phyloP scores from a whole-genome alignment of 2,329 filamentous ascomycete species.

The Curvularia spicifera region DNA sequence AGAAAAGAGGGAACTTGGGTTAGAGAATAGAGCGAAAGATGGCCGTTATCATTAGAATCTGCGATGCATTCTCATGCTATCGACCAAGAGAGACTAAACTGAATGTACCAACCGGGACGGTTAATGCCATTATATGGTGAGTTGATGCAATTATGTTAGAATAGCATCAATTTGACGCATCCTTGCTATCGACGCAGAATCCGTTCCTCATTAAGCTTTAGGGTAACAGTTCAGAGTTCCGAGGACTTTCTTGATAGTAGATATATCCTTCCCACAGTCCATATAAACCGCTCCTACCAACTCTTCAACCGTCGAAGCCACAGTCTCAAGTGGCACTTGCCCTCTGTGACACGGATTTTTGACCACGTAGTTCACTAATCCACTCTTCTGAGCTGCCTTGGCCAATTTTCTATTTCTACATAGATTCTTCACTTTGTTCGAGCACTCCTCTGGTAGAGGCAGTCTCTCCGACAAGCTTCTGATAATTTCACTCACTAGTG shows the following conservation, averaged over 20 bases:
- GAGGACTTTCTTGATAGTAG: neutral
- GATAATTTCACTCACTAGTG: neutral
- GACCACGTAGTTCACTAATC: neutral
- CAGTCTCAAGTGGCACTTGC: neutral
- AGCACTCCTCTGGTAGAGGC: neutral
- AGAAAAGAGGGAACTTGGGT: too few relatives aligned
- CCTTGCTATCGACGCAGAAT: too few relatives aligned
- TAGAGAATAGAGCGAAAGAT: too few relatives aligned
- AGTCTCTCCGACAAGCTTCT: neutral
- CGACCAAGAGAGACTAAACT: too few relatives aligned
- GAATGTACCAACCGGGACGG: too few relatives aligned
- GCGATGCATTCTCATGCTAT: too few relatives aligned
- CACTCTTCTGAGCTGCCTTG: neutral
- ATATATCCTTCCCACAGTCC: constrained; percentile 1
- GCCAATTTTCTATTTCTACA: neutral
- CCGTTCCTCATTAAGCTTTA: too few relatives aligned
- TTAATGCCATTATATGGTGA: too few relatives aligned
- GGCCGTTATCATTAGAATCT: too few relatives aligned
- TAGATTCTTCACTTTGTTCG: neutral
- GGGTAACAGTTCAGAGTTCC: too few relatives aligned
- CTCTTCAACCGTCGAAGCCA: neutral
- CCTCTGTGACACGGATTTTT: neutral
- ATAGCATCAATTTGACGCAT: too few relatives aligned
- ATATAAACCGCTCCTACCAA: neutral
- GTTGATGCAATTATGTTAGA: too few relatives aligned